phyloP scores from a whole-genome alignment of 2,329 filamentous ascomycete species.

The Trichophyton verrucosum region DNA sequence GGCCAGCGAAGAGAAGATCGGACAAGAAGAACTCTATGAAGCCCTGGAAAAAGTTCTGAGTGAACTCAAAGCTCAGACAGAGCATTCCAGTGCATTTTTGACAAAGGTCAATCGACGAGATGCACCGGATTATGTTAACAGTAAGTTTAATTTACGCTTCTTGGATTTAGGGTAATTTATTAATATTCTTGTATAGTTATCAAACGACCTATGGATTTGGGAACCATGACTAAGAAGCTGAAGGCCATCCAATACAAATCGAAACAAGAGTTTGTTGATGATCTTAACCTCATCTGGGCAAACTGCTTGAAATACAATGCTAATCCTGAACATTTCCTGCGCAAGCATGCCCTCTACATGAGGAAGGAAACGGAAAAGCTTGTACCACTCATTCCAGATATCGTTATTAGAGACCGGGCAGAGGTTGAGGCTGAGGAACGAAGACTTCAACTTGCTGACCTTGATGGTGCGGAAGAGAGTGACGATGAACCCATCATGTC shows the following conservation, averaged over 20 bases:
- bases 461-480: conserved; percentile 76
- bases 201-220: conserved; percentile 95
- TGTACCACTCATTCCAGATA: conserved; percentile 85
- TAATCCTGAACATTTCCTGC: conserved; percentile 70
- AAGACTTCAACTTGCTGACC: conserved; percentile 69
- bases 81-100: conserved; percentile 92
- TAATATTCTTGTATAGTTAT: conserved; percentile 47
- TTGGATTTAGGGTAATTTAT: neutral
- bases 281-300: conserved; percentile 90
- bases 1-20: conserved; percentile 94
- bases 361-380: conserved; percentile 95
- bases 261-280: conserved; percentile 87
- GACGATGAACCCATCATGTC: conserved; percentile 99
- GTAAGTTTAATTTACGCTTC: conserved; percentile 41
- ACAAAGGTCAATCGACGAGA: conserved; percentile 94
- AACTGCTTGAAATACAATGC: conserved; percentile 96
- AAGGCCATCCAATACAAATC: conserved; percentile 68
- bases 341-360: conserved; percentile 93
- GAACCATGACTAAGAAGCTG: conserved; percentile 96
- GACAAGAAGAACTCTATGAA: conserved; percentile 96
- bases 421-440: conserved; percentile 82
- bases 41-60: conserved; percentile 92
- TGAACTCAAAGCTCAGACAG: conserved; percentile 91
- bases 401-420: conserved; percentile 76
- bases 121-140: conserved; percentile 84